These are phyloP conservation scores for Hymenoscyphus scutula DNA, from an alignment of 2,329 filamentous ascomycete genomes.

Conservation along the genomic window DNA sequence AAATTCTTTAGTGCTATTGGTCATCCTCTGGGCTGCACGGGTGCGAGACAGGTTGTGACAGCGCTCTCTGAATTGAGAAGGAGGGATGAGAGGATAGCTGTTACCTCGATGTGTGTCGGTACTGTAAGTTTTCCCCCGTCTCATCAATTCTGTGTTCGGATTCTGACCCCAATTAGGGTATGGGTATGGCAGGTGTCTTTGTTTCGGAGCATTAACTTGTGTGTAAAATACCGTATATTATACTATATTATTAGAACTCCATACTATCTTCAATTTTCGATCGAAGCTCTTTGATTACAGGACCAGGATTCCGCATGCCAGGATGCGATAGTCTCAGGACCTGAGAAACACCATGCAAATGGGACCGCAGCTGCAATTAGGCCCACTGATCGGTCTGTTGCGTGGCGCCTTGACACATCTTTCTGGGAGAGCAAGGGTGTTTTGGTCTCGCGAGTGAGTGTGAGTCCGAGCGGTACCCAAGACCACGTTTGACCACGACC, in stretches of 20 bases:
- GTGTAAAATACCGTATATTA: background rate
- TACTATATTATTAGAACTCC: background rate
- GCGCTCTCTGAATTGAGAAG: slow-evolving; percentile 84
- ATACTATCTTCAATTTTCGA: background rate
- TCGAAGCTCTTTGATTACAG: background rate
- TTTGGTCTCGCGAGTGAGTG: too few relatives aligned
- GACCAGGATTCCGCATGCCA: background rate
- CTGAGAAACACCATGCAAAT: too few relatives aligned
- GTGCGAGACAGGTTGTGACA: slow-evolving; percentile 87
- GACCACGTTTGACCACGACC: too few relatives aligned
- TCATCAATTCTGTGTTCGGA: background rate
- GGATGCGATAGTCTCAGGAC: too few relatives aligned
- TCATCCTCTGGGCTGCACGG: slow-evolving; percentile 91
- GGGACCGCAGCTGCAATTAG: too few relatives aligned
- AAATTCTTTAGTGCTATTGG: slow-evolving; percentile 63
- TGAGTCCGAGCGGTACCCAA: too few relatives aligned
- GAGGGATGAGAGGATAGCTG: slow-evolving; percentile 77
- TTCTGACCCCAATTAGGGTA: slow-evolving; percentile 45
- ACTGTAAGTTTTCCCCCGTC: slow-evolving; percentile 49
- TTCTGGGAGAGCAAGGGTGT: too few relatives aligned
- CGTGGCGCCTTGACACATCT: too few relatives aligned
- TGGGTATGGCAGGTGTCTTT: slow-evolving; percentile 96
- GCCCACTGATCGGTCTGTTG: too few relatives aligned
- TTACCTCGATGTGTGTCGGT: slow-evolving; percentile 93
- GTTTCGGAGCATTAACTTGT: slow-evolving; percentile 69